A percentile compares a stretch with the other conserved stretches of the same genome.
Conservation (phyloP, 1,284 basidiomycete species). For the Moesziomyces globuligerus region DNA sequence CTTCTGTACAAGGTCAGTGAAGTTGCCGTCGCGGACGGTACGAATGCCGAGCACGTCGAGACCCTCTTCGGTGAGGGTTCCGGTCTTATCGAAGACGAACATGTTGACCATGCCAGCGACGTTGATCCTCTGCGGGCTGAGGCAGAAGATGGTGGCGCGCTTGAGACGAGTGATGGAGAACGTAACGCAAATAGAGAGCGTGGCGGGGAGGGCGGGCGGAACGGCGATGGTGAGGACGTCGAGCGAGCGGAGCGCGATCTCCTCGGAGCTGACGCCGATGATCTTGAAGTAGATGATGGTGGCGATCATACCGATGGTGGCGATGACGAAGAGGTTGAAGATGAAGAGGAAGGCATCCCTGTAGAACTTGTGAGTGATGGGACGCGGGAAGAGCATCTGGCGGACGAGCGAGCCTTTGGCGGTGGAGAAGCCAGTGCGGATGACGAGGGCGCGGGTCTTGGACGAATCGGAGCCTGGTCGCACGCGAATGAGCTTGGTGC, state of each 20-base stretch:
- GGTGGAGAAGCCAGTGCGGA: slow-evolving; percentile 45
- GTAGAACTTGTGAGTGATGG: slow-evolving; percentile 43
- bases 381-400: slow-evolving; percentile 48
- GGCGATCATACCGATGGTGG: slow-evolving; percentile 34
- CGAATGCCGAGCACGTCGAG: slow-evolving; percentile 41
- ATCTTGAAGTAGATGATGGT: slow-evolving; percentile 36
- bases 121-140: slow-evolving; percentile 48
- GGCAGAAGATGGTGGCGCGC: slow-evolving; percentile 32
- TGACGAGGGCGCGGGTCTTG: slow-evolving; percentile 20
- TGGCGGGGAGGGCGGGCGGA: slow-evolving; percentile 35
- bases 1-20: slow-evolving; percentile 12
- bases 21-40: slow-evolving; percentile 7
- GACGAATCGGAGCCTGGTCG: slow-evolving; percentile 2
- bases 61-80: slow-evolving; percentile 42
- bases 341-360: slow-evolving; percentile 38
- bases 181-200: slow-evolving; percentile 31
- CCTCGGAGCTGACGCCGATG: slow-evolving; percentile 38
- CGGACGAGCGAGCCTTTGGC: slow-evolving; percentile 45
- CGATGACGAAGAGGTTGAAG: slow-evolving; percentile 28
- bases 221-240: slow-evolving; percentile 44
- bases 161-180: slow-evolving; percentile 34
- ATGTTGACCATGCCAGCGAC: slow-evolving; percentile 42
- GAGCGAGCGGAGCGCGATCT: slow-evolving; percentile 42
- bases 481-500: slow-evolving; percentile 35
- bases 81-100: slow-evolving; percentile 49